phyloP scores from a whole-genome alignment of 768 basidiomycete species.

The Trametes cinnabarina region DNA sequence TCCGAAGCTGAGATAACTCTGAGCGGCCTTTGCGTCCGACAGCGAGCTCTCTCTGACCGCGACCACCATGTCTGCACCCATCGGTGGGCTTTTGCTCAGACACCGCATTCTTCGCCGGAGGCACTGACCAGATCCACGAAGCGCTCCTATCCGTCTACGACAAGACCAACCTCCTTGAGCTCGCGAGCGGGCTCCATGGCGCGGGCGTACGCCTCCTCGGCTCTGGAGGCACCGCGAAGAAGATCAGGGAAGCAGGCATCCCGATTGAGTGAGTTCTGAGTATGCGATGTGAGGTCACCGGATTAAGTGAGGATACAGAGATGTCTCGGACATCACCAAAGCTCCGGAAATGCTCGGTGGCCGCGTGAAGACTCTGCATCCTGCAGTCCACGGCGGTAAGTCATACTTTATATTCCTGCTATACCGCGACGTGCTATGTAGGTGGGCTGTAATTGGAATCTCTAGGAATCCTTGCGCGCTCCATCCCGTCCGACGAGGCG shows the following conservation, averaged over 20 bases:
- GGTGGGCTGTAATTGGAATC: neutral
- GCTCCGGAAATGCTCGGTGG: slow-evolving; percentile 99
- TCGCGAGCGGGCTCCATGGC: slow-evolving; percentile 79
- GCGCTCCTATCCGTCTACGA: slow-evolving; percentile 96
- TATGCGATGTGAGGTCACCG: neutral
- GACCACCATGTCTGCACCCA: slow-evolving; percentile 33
- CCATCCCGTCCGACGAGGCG: slow-evolving; percentile 84
- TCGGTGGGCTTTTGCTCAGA: slow-evolving; percentile 26
- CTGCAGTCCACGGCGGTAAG: slow-evolving; percentile 93
- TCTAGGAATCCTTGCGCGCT: slow-evolving; percentile 88
- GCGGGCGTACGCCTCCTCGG: slow-evolving; percentile 88
- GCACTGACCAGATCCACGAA: slow-evolving; percentile 29
- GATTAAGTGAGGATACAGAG: slow-evolving; percentile 46
- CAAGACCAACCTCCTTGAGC: slow-evolving; percentile 84
- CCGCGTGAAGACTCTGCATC: slow-evolving; percentile 96
- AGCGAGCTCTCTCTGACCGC: neutral
- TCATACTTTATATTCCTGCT: too few species aligned
- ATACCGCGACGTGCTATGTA: too few species aligned
- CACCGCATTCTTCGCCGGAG: neutral
- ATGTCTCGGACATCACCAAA: slow-evolving; percentile 96
- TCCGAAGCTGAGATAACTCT: neutral
- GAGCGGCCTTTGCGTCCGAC: neutral
- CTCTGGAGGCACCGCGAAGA: slow-evolving; percentile 97
- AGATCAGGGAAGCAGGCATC: slow-evolving; percentile 91
- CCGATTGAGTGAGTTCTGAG: slow-evolving; percentile 71